Evolutionary conservation across 2,329 filamentous ascomycete genomes (phyloP), one percentile per base, ranked within the genome.

Genomic region (Coleophoma eucalyptorum): DNA sequence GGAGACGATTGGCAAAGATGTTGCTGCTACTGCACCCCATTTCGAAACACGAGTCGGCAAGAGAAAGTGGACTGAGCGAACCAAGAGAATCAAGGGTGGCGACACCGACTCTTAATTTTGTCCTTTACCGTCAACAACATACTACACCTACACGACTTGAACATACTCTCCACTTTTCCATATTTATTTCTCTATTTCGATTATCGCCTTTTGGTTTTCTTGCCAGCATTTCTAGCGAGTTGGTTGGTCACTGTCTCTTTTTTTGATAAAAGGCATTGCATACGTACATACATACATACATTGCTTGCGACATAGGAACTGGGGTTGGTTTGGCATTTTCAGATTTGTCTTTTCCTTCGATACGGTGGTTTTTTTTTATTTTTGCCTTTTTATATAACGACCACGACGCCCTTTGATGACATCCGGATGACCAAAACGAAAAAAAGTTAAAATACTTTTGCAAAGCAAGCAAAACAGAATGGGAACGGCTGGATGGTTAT

Each of bases 21-120:
- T 90, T 42, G 77, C 80, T 50, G 77, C 80, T 18, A 83, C 89
- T 21, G 88, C 89, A 20, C 86, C 90, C 49, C 91, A 97, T 70
- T 95, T 92, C 64, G 91, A 97, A 72, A 94, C 89, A 3, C 84
- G 93, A 41, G 81, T 86, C 18, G 93, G 93, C 51, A 97, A 96
- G 77, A 81, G 89, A 59, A 79, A 75, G 63, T 91, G 86, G 81
- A 76, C 78, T 50, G 84, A 88, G 58, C 72, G 81, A 52, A 76
- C 75, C 61, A 70, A 72, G 50, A 66, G 68, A 18, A 65, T 61
- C 51, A 56, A 58, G 43, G 26, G 53, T 38, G 57, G 57, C 5
- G 54, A 48, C 37, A 41, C 33, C 12, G 48, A 50, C n/a, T 19
- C 48, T 34, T 45, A 12, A 44, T 43, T 11, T 38, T 11, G 13